phyloP scores from a whole-genome alignment of 73 alveolate species.

The Tetrahymena thermophila region DNA sequence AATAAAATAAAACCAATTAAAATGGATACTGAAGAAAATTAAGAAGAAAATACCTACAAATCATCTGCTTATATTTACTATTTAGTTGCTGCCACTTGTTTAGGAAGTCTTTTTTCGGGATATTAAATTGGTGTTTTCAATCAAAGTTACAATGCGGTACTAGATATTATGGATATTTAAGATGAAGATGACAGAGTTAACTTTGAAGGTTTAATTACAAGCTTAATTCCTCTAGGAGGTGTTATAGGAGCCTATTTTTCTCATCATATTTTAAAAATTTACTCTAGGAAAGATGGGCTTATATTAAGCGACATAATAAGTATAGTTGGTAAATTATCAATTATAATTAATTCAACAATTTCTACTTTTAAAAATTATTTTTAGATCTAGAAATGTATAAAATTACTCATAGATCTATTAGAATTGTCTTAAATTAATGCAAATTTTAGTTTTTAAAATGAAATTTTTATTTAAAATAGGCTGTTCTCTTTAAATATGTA shows the following conservation, averaged over 20 bases:
- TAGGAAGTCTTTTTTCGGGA: background rate
- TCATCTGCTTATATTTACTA: background rate
- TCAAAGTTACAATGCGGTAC: background rate
- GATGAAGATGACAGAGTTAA: background rate
- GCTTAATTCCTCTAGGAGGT: background rate
- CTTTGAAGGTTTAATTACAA: background rate
- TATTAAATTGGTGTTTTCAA: background rate
- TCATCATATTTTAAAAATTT: background rate
- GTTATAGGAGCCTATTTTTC: background rate
- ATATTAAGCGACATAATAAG: background rate
- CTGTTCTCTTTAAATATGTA: background rate
- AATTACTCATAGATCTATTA: background rate
- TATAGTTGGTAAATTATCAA: background rate
- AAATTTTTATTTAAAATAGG: background rate
- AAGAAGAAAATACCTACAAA: background rate
- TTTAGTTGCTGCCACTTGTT: background rate
- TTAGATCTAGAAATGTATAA: background rate
- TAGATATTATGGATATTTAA: background rate
- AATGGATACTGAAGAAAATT: background rate
- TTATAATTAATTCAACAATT: background rate
- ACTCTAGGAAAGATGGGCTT: background rate
- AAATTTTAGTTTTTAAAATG: background rate
- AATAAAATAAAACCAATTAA: background rate
- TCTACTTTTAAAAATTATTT: background rate
- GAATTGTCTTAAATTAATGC: no score